Base-by-base conservation (phyloP, 148 eudicot genomes). In the Heliosperma pusillum region DNA sequence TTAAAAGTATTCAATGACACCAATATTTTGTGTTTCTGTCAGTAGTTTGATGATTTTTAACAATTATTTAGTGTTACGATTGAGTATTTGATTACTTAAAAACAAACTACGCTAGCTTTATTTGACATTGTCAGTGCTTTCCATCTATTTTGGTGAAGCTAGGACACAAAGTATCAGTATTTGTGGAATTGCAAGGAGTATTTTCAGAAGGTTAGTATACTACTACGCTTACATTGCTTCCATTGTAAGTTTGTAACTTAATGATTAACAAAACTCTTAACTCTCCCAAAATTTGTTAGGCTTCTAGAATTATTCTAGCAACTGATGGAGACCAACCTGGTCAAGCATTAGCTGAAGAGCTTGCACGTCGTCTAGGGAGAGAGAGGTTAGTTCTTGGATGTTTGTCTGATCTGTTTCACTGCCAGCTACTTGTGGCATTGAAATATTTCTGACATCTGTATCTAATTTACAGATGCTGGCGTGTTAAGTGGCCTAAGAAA, bases 261-360 rank as follows among this genome's bases (percentile, higher is more conserved):
- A 64, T 40, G 56, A 42, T 21, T 40, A 19, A 40, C 10, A 24
- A 6, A 57, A 42, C 1, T 26, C 22, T 58, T 4, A 16, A 5
- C 19, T 68, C 24, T 45, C 69, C 77, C 55, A 64, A 55, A 67
- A 42, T 65, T 70, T 81, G 62, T 44, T 55, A 95, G 98, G 97
- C 96, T 61, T 87, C 98, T 75, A 89, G 98, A 79, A 90, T 95
- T 67, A 95, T 92, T 76, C 87, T 95, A 73, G 98, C 98, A 55
- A 95, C 98, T 66, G 98, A 90, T 78, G 92, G 80, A 45, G 98
- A 92, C 82, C 59, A 77, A 58, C 98, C 98, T 76, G 97, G 98
- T 70, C 97, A 92, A 83, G 98, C 97, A 80, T 87, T 95, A 80
- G 96, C 98, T 71, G 97, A 92, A 85, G 98, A 95, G 78, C 87